Evolutionary conservation across 371 early-diverging fungal species (phyloP).

Genomic region (Mucor piriformis): DNA sequence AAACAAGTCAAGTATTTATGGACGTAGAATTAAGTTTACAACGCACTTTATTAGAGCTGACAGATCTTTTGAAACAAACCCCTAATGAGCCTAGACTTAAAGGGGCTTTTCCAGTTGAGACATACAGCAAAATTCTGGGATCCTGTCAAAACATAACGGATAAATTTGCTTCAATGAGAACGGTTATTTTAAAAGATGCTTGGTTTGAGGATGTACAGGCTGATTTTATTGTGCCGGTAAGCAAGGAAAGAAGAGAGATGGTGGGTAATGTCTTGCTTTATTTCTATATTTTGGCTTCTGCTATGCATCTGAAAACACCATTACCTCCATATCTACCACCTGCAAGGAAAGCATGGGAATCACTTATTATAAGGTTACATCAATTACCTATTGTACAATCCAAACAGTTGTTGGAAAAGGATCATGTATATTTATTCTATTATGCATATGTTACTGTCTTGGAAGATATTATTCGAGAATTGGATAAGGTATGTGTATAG

Average conservation of each 20-base stretch:
- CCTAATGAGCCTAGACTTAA: conserved; percentile 85
- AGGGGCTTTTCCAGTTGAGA: conserved; percentile 75
- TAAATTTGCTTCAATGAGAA: conserved; percentile 69
- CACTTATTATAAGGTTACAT: conserved; percentile 51
- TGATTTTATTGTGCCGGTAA: conserved; percentile 62
- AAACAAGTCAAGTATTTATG: conserved; percentile 53
- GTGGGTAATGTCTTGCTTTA: conserved; percentile 77
- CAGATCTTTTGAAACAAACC: conserved; percentile 65
- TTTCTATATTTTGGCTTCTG: conserved; percentile 81
- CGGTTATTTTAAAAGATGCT: conserved; percentile 65
- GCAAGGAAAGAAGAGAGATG: conserved; percentile 64
- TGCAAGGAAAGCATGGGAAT: conserved; percentile 51
- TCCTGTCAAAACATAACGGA: conserved; percentile 81
- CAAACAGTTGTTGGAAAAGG: conserved; percentile 36
- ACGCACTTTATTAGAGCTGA: conserved; percentile 62
- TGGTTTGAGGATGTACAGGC: conserved; percentile 59
- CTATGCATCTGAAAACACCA: conserved; percentile 79
- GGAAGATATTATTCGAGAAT: conserved; percentile 78
- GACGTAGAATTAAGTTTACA: conserved; percentile 76
- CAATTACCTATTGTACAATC: conserved; percentile 59
- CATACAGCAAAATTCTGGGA: conserved; percentile 67
- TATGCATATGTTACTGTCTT: conserved; percentile 78
- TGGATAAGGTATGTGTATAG: conserved; percentile 63
- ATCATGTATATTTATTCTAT: conserved; percentile 66
- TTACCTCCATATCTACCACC: conserved; percentile 83